Evolutionary conservation across 1,139 yeast genomes (phyloP).

Genomic region (Protomyces lactucae-debilis): DNA sequence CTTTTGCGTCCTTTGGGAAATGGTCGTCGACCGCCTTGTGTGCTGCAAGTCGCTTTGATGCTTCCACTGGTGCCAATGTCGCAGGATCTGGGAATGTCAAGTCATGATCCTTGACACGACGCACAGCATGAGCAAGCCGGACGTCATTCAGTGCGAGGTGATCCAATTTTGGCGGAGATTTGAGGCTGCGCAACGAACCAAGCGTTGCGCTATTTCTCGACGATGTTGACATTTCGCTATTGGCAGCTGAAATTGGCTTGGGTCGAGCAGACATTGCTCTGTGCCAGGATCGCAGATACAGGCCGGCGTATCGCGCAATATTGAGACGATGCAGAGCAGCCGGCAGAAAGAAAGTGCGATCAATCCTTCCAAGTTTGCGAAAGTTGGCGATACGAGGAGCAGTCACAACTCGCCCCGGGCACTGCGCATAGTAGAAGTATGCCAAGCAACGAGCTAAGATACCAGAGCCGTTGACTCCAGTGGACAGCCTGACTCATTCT

Average conservation of each 20-base stretch:
- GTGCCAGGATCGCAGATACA: not conserved
- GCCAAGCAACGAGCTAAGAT: too few species aligned
- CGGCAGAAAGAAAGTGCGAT: too few species aligned
- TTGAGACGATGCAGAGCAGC: too few species aligned
- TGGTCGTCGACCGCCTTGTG: slow-evolving; percentile 89
- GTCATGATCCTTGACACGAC: slow-evolving; percentile 2
- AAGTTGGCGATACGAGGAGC: too few species aligned
- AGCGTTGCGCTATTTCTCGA: slow-evolving; percentile 14
- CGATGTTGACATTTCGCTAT: not conserved
- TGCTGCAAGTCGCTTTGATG: slow-evolving; percentile 81
- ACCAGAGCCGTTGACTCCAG: not conserved
- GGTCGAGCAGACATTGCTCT: not conserved
- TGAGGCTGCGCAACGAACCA: slow-evolving; percentile 9
- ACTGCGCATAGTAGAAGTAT: too few species aligned
- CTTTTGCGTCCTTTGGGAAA: slow-evolving; percentile 62
- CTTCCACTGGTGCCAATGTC: slow-evolving; percentile 42
- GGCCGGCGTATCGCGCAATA: not conserved
- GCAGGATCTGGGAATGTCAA: slow-evolving; percentile 22
- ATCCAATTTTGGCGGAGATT: slow-evolving; percentile 18
- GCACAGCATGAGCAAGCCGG: slow-evolving; percentile 6
- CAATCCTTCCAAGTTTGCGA: too few species aligned
- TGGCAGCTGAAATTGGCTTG: not conserved
- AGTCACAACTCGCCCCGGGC: too few species aligned
- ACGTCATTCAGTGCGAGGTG: slow-evolving; percentile 6
- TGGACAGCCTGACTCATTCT: slow-evolving; percentile 12